phyloP scores from a whole-genome alignment of 257 asterid genomes.

The Solanum verrucosum region DNA sequence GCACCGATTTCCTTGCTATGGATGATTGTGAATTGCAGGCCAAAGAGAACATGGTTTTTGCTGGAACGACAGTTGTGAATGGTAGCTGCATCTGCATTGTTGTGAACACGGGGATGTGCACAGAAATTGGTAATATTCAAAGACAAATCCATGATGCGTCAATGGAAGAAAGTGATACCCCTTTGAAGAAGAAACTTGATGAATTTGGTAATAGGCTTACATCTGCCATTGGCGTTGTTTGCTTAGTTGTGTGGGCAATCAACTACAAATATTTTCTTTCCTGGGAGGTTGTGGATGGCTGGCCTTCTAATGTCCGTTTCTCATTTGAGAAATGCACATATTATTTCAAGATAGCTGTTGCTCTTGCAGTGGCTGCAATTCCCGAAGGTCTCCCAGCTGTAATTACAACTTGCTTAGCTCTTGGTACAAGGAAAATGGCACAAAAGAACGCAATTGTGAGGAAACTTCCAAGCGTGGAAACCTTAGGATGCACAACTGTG shows the following conservation, averaged over 20 bases:
- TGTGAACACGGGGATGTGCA: slow-evolving; percentile 46
- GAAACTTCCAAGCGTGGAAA: slow-evolving; percentile 74
- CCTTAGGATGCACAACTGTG: slow-evolving; percentile 68
- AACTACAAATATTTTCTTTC: slow-evolving; percentile 53
- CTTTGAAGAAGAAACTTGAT: slow-evolving; percentile 57
- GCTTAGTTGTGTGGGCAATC: slow-evolving; percentile 52
- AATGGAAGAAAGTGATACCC: slow-evolving; percentile 50
- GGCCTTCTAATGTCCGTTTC: slow-evolving; percentile 47
- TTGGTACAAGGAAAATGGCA: slow-evolving; percentile 66
- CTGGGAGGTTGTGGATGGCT: slow-evolving; percentile 47
- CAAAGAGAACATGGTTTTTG: slow-evolving; percentile 64
- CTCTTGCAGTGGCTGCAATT: slow-evolving; percentile 77
- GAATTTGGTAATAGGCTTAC: slow-evolving; percentile 66
- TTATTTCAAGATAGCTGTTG: slow-evolving; percentile 64
- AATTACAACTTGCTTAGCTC: slow-evolving; percentile 60
- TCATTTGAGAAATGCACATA: slow-evolving; percentile 64
- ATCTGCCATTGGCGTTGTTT: slow-evolving; percentile 43
- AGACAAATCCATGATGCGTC: slow-evolving; percentile 63
- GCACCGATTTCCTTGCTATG: slow-evolving; percentile 16
- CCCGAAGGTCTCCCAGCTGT: slow-evolving; percentile 82
- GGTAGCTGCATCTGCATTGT: slow-evolving; percentile 53
- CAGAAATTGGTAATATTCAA: slow-evolving; percentile 60
- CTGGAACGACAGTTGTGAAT: slow-evolving; percentile 63
- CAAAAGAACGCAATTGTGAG: slow-evolving; percentile 55
- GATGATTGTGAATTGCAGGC: slow-evolving; percentile 60